A percentile compares a stretch with the other conserved stretches of the same genome.
Conservation (phyloP, 495 filamentous ascomycete species). For the Copromyces sp. region DNA sequence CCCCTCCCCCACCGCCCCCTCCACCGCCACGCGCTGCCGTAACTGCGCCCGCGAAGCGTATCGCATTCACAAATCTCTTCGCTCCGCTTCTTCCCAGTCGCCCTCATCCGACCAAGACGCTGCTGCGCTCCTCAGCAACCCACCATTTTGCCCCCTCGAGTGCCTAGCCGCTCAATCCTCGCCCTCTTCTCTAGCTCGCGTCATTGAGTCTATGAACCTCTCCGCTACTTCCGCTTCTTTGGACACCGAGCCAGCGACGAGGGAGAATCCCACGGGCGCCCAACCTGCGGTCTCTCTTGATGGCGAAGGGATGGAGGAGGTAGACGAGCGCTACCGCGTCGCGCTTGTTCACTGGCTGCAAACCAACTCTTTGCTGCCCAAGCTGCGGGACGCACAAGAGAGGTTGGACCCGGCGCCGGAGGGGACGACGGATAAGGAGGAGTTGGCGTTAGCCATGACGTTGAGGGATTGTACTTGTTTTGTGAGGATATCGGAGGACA, state of each 20-base stretch:
- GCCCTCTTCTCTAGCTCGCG: neutral
- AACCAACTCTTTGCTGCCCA: constrained; percentile 27
- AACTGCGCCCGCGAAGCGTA: constrained; percentile 71
- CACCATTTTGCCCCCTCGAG: neutral
- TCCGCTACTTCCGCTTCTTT: neutral
- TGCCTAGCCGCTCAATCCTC: neutral
- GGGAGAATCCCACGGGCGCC: neutral
- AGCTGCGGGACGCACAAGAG: constrained; percentile 40
- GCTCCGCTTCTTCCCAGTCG: constrained; percentile 13
- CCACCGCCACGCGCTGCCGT: constrained; percentile 57
- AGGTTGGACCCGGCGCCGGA: constrained; percentile 28
- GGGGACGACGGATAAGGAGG: constrained; percentile 29
- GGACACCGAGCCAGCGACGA: neutral
- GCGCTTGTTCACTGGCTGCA: constrained; percentile 17
- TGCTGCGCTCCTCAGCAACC: neutral
- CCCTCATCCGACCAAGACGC: neutral
- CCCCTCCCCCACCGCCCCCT: constrained; percentile 71
- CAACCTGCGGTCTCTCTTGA: neutral
- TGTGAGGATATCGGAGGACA: constrained; percentile 44
- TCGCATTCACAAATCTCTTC: constrained; percentile 18
- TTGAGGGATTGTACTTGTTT: constrained; percentile 82
- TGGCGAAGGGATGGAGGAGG: neutral
- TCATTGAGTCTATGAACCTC: neutral
- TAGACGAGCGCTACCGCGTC: neutral
- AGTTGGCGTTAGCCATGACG: constrained; percentile 60